phyloP scores from a whole-genome alignment of 169 alveolate species.

The Plasmodium gonderi region DNA sequence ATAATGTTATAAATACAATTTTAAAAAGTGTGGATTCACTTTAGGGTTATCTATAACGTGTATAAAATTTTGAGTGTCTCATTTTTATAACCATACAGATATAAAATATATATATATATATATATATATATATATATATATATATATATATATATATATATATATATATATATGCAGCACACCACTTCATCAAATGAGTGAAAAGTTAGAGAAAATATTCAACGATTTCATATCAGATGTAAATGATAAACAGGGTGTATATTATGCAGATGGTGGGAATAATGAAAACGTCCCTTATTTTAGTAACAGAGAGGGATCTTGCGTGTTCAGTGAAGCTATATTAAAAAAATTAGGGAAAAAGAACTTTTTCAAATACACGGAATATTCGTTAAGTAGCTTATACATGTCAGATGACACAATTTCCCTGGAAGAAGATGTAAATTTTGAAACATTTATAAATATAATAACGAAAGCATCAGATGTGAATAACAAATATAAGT shows the following conservation, averaged over 20 bases:
- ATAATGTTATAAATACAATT: too few species aligned
- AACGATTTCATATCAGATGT: constrained; percentile 1
- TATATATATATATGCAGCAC: not conserved
- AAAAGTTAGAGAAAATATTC: constrained; percentile 20
- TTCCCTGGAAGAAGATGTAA: constrained; percentile 33
- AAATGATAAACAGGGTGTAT: not conserved
- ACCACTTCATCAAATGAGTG: not conserved
- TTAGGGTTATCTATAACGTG: too few species aligned
- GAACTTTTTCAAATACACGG: constrained; percentile 50
- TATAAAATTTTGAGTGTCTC: too few species aligned
- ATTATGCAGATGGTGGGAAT: not conserved
- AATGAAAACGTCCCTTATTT: not conserved
- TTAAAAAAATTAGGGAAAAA: constrained; percentile 18
- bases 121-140: too few species aligned
- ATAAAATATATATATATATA: too few species aligned
- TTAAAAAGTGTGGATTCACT: too few species aligned
- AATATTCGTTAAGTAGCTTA: constrained; percentile 71
- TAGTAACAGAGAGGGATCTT: not conserved
- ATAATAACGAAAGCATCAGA: constrained; percentile 60
- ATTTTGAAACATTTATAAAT: constrained; percentile 50
- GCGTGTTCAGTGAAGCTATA: not conserved
- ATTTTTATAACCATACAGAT: too few species aligned
- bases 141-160: not conserved
- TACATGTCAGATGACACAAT: constrained; percentile 41
- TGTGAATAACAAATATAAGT: constrained; percentile 55